Base-by-base conservation (phyloP, 1,284 basidiomycete species). In the Austropuccinia psidii region DNA sequence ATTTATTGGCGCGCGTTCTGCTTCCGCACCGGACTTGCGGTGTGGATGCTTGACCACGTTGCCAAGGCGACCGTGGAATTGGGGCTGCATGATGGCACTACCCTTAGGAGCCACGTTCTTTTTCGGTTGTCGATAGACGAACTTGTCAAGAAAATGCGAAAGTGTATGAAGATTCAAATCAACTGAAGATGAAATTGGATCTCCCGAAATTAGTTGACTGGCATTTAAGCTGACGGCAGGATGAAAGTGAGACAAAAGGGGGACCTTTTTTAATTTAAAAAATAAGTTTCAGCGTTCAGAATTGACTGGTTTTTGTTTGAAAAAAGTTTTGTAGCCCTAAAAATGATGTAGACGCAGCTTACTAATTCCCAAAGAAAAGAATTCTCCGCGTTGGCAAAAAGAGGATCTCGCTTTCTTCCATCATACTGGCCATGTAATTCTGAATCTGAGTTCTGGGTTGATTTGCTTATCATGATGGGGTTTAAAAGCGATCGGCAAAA, bases 41-140 rank as follows among this genome's bases (percentile, higher is more conserved):
- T 52, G 33, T 27, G 45, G 43, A 13, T 47, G 43, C 1, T 82
- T 80, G 55, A 86, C 85, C 24, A 66, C 21, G 24, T 65, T 64
- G 11, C 41, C 75, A 13, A 72, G 29, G n/a, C 78, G 78, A 15
- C 77, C 77, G 66, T 85, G 85, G 1, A 89, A 89, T 7, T 88
- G 87, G n/a, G 93, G 93, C 82, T 99, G 96, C 96, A 98, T 98
- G 75, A 90, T 90, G 75, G 89, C 91, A 1, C 88, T 85, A 27
- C 93, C 90, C 76, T 89, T 90, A 13, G 82, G 79, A 3, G 86
- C 82, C 54, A 85, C 87, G 0, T 81, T 79, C 82, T 94, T 91
- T 84, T 98, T 98, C 1, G 94, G 90, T 80, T 98, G 98, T 80
- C 93, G 91, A 84, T 93, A 98, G 35, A 98, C 90, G 82, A 90